Conservation (phyloP, 768 basidiomycete species). For the Collybia mongolica region DNA sequence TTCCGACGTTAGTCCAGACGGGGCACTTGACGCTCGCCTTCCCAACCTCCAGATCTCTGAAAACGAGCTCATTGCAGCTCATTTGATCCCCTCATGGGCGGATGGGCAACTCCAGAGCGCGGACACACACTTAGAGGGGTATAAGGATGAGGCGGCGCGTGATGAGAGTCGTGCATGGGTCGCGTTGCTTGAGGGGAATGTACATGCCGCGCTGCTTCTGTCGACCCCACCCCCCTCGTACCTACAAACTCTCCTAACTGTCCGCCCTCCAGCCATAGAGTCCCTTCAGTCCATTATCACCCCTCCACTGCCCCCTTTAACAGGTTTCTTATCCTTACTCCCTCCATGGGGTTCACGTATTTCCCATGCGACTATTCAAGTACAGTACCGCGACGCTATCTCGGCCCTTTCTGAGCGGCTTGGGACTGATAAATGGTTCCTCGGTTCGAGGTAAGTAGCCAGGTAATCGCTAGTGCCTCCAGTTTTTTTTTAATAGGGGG, state of each 20-base stretch:
- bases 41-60: conserved; percentile 67
- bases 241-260: conserved; percentile 40
- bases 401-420: conserved; percentile 72
- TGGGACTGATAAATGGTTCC: conserved; percentile 78
- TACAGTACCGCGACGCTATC: conserved; percentile 71
- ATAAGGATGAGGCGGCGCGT: conserved; percentile 51
- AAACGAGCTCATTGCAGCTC: conserved; percentile 58
- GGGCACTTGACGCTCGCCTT: conserved; percentile 64
- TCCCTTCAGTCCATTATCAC: conserved; percentile 50
- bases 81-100: conserved; percentile 74
- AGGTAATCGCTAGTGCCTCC: background rate
- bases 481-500: background rate
- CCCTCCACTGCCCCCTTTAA: conserved; percentile 69
- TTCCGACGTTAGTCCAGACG: conserved; percentile 69
- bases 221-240: conserved; percentile 44
- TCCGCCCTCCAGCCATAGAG: conserved; percentile 23
- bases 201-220: conserved; percentile 77
- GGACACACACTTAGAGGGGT: conserved; percentile 62
- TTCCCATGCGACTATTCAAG: conserved; percentile 45
- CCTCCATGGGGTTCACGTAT: conserved; percentile 62
- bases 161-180: conserved; percentile 86
- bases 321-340: conserved; percentile 64
- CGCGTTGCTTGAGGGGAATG: conserved; percentile 69
- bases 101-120: conserved; percentile 31
- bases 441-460: conserved; percentile 59